Evolutionary conservation across 495 filamentous ascomycete species (phyloP).

Genomic region (Delitschia confertaspora): DNA sequence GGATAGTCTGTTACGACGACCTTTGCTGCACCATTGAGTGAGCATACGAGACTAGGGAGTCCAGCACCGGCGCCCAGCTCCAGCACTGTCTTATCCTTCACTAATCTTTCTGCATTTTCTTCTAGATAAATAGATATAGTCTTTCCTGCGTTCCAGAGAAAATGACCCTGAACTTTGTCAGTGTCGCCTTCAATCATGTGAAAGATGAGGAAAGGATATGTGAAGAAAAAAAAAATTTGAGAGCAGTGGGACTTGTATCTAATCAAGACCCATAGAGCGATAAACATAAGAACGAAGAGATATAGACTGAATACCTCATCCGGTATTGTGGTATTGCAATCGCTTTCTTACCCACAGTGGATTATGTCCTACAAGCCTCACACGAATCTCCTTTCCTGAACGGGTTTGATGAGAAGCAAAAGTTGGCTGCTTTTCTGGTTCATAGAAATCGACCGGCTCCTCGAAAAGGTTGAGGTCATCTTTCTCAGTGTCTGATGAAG

Average conservation of each 20-base stretch:
- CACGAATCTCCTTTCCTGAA: slow-evolving; percentile 54
- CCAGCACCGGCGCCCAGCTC: slow-evolving; percentile 89
- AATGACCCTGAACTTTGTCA: slow-evolving; percentile 54
- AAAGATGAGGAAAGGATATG: not conserved
- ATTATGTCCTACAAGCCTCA: slow-evolving; percentile 82
- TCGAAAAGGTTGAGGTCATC: slow-evolving; percentile 52
- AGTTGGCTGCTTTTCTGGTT: slow-evolving; percentile 59
- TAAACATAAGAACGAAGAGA: not conserved
- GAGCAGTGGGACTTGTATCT: too few relatives aligned
- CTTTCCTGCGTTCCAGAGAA: slow-evolving; percentile 82
- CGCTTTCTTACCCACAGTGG: slow-evolving; percentile 79
- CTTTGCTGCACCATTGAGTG: slow-evolving; percentile 53
- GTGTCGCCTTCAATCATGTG: slow-evolving; percentile 1
- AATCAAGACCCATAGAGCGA: not conserved
- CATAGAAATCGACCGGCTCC: slow-evolving; percentile 71
- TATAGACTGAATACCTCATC: too few relatives aligned
- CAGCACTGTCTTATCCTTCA: slow-evolving; percentile 57
- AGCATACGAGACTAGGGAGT: slow-evolving; percentile 69
- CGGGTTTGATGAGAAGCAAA: slow-evolving; percentile 59
- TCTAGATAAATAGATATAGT: slow-evolving; percentile 71
- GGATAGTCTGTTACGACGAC: slow-evolving; percentile 86
- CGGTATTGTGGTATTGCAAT: too few relatives aligned
- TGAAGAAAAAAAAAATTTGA: too few relatives aligned
- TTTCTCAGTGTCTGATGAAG: slow-evolving; percentile 31
- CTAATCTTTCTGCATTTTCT: slow-evolving; percentile 44